phyloP scores from a whole-genome alignment of 2,329 filamentous ascomycete genomes.

The Neocucurbitaria cava region DNA sequence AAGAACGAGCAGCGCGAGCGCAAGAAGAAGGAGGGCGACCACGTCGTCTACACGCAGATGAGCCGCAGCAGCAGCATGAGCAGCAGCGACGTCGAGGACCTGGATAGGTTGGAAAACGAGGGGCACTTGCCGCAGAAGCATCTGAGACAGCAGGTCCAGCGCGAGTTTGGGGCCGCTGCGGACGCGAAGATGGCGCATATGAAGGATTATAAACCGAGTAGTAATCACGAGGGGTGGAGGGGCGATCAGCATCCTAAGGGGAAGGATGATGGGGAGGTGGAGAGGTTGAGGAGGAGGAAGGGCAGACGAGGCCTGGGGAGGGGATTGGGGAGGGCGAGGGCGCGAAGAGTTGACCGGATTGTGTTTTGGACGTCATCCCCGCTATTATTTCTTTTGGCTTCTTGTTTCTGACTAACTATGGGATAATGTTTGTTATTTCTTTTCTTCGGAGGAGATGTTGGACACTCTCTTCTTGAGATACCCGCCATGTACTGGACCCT shows the following conservation, averaged over 20 bases:
- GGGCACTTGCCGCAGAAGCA: conserved; percentile 32
- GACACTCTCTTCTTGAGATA: conserved; percentile 25
- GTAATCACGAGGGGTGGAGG: conserved; percentile 35
- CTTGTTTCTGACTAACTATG: too few species aligned
- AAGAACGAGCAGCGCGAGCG: conserved; percentile 77
- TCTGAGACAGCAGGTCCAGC: conserved; percentile 37
- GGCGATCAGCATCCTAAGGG: conserved; percentile 20
- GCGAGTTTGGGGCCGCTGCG: conserved; percentile 29
- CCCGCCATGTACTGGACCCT: conserved; percentile 16
- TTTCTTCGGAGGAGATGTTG: conserved; percentile 6
- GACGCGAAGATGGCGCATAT: conserved; percentile 34
- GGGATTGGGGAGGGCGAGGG: not conserved
- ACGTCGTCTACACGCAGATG: conserved; percentile 63
- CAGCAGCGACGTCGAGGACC: conserved; percentile 64
- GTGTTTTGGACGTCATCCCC: too few species aligned
- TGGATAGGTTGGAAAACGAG: conserved; percentile 51
- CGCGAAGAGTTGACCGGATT: not conserved
- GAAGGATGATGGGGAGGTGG: conserved; percentile 22
- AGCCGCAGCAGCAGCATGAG: conserved; percentile 56
- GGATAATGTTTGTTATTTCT: not conserved
- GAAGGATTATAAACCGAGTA: conserved; percentile 30
- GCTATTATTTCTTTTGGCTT: too few species aligned
- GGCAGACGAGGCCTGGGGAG: conserved; percentile 2
- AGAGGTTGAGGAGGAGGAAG: conserved; percentile 7
- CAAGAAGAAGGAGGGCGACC: conserved; percentile 70